Evolutionary conservation across 371 early-diverging fungal species (phyloP).

Genomic region (Phascolomyces articulosus): DNA sequence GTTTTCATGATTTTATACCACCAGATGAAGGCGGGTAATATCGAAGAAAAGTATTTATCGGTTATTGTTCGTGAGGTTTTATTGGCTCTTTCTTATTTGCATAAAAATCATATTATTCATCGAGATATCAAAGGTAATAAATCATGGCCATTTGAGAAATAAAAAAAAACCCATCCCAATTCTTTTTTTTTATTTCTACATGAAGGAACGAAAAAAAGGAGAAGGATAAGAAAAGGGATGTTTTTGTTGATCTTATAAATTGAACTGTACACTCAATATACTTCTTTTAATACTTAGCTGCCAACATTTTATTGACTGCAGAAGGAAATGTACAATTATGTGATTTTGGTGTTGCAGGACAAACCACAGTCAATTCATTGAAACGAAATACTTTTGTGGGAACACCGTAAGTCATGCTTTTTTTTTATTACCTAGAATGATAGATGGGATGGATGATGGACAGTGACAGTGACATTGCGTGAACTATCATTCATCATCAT

Average conservation of each 20-base stretch:
- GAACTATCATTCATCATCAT: no score
- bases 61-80: conserved; percentile 89
- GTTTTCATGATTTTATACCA: neutral
- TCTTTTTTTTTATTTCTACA: neutral
- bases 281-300: conserved; percentile 58
- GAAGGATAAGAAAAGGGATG: no score
- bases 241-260: no score
- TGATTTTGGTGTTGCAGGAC: conserved; percentile 90
- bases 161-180: neutral
- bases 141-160: neutral
- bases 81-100: conserved; percentile 88
- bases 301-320: conserved; percentile 91
- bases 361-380: conserved; percentile 69
- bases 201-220: no score
- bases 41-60: conserved; percentile 89
- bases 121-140: conserved; percentile 94
- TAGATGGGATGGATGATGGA: no score
- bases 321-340: conserved; percentile 94
- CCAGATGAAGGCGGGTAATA: conserved; percentile 84
- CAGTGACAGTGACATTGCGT: no score
- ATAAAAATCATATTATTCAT: conserved; percentile 94
- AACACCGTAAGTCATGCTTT: conserved; percentile 69
- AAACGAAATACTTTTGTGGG: conserved; percentile 90
- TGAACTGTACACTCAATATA: no score
- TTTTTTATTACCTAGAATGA: neutral